Base-by-base conservation (phyloP, 2,329 filamentous ascomycete genomes). In the Chaetomiaceae sp. region DNA sequence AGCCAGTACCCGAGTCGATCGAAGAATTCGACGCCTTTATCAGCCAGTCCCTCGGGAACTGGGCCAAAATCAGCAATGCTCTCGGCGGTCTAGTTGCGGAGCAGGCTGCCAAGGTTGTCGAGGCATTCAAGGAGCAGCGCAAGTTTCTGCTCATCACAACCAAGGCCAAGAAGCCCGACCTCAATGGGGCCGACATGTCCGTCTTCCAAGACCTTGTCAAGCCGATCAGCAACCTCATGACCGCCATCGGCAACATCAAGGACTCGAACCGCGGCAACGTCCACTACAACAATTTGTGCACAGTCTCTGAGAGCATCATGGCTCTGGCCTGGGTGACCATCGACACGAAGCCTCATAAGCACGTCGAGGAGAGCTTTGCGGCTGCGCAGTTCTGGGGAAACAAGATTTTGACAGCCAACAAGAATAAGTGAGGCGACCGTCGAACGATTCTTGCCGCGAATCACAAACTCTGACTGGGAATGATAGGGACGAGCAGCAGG, bases 351-450 rank as follows among this genome's bases (percentile, higher is more conserved):
- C 93, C 93, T 2, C 83, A 79, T 54, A 90, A 93, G 61, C 87
- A 90, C 59, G 85, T 97, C 38, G 83, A 83, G 38, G 90, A 95
- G 57, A 84, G 84, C 49, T 74, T 95, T 17, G 83, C 84, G 24
- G 84, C 88, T 41, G 88, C 90, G 33, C 85, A 97, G 64, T 95
- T 95, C 71, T 96, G 88, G 59, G 93, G 93, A 27, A 97, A 98
- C 71, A 82, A 90, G 58, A 87, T 98, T 30, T 71, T 97, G 57
- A 95, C 89, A 69, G 86, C 94, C 58, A 83, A 86, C 66, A 96
- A 94, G 69, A 90, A 80, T 42, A 79, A 76, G 72, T 73, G 58
- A 29, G 65, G 32, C 12, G 6, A 12, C 4, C 8, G 22, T 20
- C 7, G 14, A 24, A 15, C 15, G 7, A 2, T 1, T 14, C 5